These are phyloP conservation scores for Moricandia moricandioides DNA, from an alignment of 345 rosid genomes.

Conservation along the genomic window DNA sequence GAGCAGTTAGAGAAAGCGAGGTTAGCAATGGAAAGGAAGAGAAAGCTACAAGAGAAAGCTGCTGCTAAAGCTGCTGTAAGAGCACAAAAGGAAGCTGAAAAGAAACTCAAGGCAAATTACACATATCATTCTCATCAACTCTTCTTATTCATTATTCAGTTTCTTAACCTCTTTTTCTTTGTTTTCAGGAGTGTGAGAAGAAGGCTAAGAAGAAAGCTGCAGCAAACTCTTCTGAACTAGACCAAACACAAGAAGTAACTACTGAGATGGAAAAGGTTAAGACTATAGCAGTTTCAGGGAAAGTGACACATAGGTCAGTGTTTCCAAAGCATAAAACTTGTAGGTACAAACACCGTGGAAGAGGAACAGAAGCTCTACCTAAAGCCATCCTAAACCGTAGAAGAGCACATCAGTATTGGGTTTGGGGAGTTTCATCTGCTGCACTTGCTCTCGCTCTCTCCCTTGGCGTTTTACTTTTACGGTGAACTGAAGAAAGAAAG, in stretches of 20 bases:
- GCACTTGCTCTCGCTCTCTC: constrained; percentile 43
- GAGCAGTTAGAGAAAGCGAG: constrained; percentile 82
- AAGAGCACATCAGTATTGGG: constrained; percentile 63
- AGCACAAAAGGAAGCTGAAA: constrained; percentile 94
- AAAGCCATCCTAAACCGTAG: constrained; percentile 68
- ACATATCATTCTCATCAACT: not conserved
- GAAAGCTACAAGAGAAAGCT: constrained; percentile 80
- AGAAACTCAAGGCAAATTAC: constrained; percentile 74
- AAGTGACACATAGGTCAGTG: constrained; percentile 40
- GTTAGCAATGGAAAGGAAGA: constrained; percentile 92
- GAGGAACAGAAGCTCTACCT: constrained; percentile 59
- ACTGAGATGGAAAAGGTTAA: constrained; percentile 53
- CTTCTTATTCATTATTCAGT: not conserved
- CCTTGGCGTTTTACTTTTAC: constrained; percentile 43
- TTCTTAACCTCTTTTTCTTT: not conserved
- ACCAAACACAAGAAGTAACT: constrained; percentile 39
- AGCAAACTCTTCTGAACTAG: constrained; percentile 33
- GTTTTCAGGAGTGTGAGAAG: constrained; percentile 82
- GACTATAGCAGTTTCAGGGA: constrained; percentile 26
- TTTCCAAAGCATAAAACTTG: constrained; percentile 46
- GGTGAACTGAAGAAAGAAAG: constrained; percentile 12
- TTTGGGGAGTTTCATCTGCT: constrained; percentile 59
- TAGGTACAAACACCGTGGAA: constrained; percentile 50
- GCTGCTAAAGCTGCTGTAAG: constrained; percentile 83
- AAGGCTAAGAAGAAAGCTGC: constrained; percentile 79